These are phyloP conservation scores for Colletotrichum endophyticum DNA, from an alignment of 2,329 filamentous ascomycete genomes.

Conservation along the genomic window DNA sequence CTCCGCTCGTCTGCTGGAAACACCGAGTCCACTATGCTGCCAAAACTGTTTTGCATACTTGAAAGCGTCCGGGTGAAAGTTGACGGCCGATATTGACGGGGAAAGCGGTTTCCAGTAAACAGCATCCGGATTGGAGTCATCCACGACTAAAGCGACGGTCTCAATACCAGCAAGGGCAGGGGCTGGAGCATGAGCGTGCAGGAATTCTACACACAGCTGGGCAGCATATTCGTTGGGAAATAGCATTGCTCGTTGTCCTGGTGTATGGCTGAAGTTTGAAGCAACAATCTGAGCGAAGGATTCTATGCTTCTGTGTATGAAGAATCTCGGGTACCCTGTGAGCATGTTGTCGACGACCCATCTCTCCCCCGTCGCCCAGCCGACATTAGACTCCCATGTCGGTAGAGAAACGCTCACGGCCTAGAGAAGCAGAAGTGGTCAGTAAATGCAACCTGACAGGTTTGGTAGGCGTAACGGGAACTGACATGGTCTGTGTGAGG, in stretches of 20 bases:
- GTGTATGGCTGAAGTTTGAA: constrained; percentile 60
- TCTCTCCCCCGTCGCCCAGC: constrained; percentile 87
- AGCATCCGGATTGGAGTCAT: constrained; percentile 54
- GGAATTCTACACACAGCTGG: constrained; percentile 74
- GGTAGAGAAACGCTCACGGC: constrained; percentile 95
- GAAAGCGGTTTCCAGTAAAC: constrained; percentile 55
- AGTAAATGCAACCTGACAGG: not conserved
- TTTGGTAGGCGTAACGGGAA: constrained; percentile 23
- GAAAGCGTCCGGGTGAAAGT: constrained; percentile 73
- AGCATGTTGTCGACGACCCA: constrained; percentile 87
- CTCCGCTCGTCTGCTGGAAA: constrained; percentile 88
- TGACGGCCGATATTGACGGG: constrained; percentile 70
- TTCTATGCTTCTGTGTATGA: constrained; percentile 84
- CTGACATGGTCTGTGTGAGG: constrained; percentile 79
- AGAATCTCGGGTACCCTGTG: constrained; percentile 94
- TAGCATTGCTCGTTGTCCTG: constrained; percentile 75
- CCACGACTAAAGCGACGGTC: constrained; percentile 68
- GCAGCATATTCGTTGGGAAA: constrained; percentile 78
- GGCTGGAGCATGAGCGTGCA: constrained; percentile 65
- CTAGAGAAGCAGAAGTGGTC: constrained; percentile 47
- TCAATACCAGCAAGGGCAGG: constrained; percentile 53
- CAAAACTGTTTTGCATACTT: constrained; percentile 87
- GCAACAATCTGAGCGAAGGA: constrained; percentile 74
- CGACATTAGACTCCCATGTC: constrained; percentile 89
- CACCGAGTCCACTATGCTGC: constrained; percentile 95